Evolutionary conservation across 345 rosid species (phyloP).

Genomic region (Linum usitatissimum): DNA sequence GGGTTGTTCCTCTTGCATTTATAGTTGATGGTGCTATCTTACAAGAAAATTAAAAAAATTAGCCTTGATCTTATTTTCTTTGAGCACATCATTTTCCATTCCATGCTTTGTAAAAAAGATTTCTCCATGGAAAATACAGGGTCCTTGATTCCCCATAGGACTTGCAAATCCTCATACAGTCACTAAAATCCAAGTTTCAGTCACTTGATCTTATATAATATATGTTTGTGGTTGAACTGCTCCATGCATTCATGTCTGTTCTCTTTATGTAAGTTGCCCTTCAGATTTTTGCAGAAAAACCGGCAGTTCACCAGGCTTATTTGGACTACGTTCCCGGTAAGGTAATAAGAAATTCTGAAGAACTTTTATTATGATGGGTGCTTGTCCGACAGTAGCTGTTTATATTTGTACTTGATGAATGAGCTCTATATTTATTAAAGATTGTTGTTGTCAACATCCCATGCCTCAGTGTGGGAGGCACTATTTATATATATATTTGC

Average conservation of each 20-base stretch:
- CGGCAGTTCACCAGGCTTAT: slow-evolving; percentile 84
- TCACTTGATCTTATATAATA: neutral
- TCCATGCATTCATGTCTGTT: neutral
- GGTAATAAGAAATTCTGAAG: slow-evolving; percentile 36
- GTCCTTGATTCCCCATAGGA: neutral
- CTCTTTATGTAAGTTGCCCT: slow-evolving; percentile 8
- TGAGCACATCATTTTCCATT: neutral
- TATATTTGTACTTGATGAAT: neutral
- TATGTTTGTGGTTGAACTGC: slow-evolving; percentile 3
- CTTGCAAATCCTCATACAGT: neutral
- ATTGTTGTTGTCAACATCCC: neutral
- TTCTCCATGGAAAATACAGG: neutral
- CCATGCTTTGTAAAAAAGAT: too few relatives aligned
- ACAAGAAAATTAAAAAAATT: neutral
- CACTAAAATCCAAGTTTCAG: neutral
- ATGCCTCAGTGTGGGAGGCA: neutral
- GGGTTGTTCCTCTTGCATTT: neutral
- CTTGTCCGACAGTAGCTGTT: neutral
- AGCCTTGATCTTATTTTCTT: neutral
- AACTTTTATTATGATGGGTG: slow-evolving; percentile 16
- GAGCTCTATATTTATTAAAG: neutral
- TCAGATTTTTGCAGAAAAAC: slow-evolving; percentile 96
- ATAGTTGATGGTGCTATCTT: neutral
- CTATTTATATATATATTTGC: neutral
- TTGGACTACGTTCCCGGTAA: slow-evolving; percentile 71